A percentile compares a stretch with the other conserved stretches of the same genome.
Conservation (phyloP, 2,329 filamentous ascomycete genomes). For the Chaetomium olivaceum region DNA sequence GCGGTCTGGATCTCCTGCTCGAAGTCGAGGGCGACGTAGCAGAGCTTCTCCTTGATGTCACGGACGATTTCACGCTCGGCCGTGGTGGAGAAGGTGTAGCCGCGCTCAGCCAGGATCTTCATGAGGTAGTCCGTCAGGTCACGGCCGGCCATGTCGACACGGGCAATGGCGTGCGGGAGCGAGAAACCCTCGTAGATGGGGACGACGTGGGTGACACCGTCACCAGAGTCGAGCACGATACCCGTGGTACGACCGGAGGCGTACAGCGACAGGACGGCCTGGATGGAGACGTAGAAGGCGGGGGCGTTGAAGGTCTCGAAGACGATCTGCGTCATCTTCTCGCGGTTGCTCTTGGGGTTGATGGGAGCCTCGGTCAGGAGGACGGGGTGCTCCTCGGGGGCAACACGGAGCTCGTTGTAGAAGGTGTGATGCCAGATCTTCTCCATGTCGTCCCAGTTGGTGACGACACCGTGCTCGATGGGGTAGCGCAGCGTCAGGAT, state of each 20-base stretch:
- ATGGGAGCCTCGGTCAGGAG: conserved; percentile 98
- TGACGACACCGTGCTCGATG: conserved; percentile 99
- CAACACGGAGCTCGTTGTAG: conserved; percentile 99
- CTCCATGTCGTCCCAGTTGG: conserved; percentile 99
- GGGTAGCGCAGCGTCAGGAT: conserved; percentile 99
- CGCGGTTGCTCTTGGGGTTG: conserved; percentile 99
- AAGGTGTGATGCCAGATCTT: conserved; percentile 99
- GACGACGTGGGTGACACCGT: conserved; percentile 99
- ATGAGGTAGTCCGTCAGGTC: conserved; percentile 99
- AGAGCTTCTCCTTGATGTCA: conserved; percentile 99
- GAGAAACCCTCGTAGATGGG: conserved; percentile 99
- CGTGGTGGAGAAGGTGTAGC: conserved; percentile 99
- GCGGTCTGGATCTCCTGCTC: conserved; percentile 99
- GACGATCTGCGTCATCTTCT: conserved; percentile 99
- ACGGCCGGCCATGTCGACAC: conserved; percentile 99
- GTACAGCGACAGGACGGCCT: conserved; percentile 98
- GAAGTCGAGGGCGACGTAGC: conserved; percentile 99
- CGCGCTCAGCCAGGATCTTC: conserved; percentile 99
- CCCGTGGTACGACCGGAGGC: conserved; percentile 99
- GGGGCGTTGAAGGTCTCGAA: conserved; percentile 99
- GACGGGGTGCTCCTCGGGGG: conserved; percentile 99
- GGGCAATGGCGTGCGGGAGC: conserved; percentile 98
- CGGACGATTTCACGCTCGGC: conserved; percentile 99
- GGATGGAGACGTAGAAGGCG: conserved; percentile 99
- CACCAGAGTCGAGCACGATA: conserved; percentile 99